Base-by-base conservation (phyloP, 1,284 basidiomycete genomes). In the Tilletia indica region DNA sequence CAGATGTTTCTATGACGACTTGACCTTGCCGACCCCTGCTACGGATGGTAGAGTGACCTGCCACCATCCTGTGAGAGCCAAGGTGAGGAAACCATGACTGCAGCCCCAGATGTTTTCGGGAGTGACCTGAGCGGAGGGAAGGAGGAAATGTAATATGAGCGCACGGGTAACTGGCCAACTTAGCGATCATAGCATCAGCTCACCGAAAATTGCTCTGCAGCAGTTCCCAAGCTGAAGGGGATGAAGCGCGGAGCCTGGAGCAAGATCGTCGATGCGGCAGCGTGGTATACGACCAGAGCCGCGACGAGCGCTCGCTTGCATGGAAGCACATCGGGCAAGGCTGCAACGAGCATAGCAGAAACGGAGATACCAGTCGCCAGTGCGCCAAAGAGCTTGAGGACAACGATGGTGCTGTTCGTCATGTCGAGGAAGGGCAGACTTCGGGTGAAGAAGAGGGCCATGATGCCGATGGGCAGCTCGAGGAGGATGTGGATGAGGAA, bases 251-350 rank as follows among this genome's bases (percentile, higher is more conserved):
- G 91, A 0, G 91, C 87, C 75, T 91, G 89, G 83, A 89, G 90
- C 68, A 93, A 87, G 54, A 93, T 85, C 0, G 91, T 92, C 0
- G 91, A 92, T 49, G 88, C 88, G 36, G 90, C 85, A 76, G 87
- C 89, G 82, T 93, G 92, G 83, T 93, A 93, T 12, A 93, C 79
- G 72, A 91, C 89, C 4, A 93, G 87, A 14, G 87, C 89, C 67
- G 93, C 89, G 0, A 91, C 92, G 2, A 92, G 85, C 0, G 91
- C 92, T 19, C 92, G 89, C 85, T 93, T 93, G 8, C 92, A 91
- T 0, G 92, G 92, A 3, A 93, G 85, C 84, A 91, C 92, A 78
- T 93, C 92, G 89, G 76, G 78, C 12, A 80, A 72, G 3, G 68
- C 73, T 68, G 74, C 77, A 16, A 75, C 61, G 21, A 78, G 70